Evolutionary conservation across 2,329 filamentous ascomycete species (phyloP).

Genomic region (Cladosporium cucumerinum): DNA sequence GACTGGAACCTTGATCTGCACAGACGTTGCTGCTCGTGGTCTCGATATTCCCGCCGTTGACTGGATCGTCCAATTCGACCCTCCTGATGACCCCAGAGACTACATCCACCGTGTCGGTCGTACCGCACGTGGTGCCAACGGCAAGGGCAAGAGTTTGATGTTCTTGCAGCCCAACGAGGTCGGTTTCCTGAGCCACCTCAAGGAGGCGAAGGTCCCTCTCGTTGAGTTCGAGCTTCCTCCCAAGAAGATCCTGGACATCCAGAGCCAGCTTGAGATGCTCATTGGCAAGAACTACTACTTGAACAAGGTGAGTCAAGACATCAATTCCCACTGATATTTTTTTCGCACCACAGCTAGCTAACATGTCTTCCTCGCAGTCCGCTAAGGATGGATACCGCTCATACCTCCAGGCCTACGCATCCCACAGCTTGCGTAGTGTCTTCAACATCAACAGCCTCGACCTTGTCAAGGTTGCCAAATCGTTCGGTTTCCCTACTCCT

Average conservation of each 20-base stretch:
- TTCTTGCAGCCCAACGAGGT: conserved; percentile 91
- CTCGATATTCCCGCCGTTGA: conserved; percentile 94
- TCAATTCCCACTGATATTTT: not conserved
- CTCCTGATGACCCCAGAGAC: conserved; percentile 56
- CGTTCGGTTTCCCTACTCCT: conserved; percentile 74
- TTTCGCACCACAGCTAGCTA: not conserved
- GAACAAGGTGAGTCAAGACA: conserved; percentile 62
- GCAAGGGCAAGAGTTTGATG: conserved; percentile 83
- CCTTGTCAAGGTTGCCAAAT: conserved; percentile 77
- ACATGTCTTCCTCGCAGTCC: conserved; percentile 40
- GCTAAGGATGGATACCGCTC: conserved; percentile 75
- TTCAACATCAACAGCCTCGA: conserved; percentile 83
- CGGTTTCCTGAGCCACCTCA: conserved; percentile 86
- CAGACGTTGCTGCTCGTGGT: conserved; percentile 91
- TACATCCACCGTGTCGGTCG: conserved; percentile 96
- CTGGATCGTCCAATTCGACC: conserved; percentile 95
- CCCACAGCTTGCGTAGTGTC: conserved; percentile 75
- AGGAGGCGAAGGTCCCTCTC: conserved; percentile 85
- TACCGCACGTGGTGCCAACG: conserved; percentile 79
- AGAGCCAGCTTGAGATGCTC: conserved; percentile 78
- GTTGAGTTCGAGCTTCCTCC: conserved; percentile 94
- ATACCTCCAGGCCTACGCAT: conserved; percentile 93
- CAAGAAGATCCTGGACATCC: conserved; percentile 86
- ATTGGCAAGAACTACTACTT: conserved; percentile 96
- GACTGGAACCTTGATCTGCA: conserved; percentile 87